Conservation (phyloP, 1,284 basidiomycete genomes). For the Mycosarcoma maydis region DNA sequence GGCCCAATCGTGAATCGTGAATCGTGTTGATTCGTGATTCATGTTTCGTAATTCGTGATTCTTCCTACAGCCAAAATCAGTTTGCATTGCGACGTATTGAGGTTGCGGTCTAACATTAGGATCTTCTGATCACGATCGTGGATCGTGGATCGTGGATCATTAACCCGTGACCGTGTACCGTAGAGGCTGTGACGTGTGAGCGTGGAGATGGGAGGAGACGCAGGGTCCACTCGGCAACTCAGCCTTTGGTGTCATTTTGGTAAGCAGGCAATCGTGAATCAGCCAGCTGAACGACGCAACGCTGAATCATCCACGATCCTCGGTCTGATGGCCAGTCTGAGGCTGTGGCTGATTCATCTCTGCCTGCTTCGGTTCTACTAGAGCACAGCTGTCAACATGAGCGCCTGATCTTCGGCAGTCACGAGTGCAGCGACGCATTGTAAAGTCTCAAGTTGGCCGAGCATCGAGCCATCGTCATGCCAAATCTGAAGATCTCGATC, state of each 20-base stretch:
- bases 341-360: slow-evolving; percentile 20
- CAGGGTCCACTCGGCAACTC: slow-evolving; percentile 1
- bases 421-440: background rate
- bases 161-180: no score
- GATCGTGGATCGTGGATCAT: no score
- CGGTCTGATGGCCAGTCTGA: background rate
- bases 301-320: slow-evolving; percentile 31
- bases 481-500: slow-evolving; percentile 3
- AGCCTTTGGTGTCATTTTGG: background rate
- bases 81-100: no score
- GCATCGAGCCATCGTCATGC: slow-evolving; percentile 5
- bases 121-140: no score
- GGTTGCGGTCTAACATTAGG: background rate
- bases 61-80: no score
- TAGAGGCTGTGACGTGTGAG: no score
- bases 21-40: no score
- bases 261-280: no score
- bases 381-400: no score
- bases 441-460: background rate
- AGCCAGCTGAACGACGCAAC: background rate
- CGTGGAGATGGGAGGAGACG: background rate
- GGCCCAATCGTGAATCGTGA: background rate
- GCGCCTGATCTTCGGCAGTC: no score
- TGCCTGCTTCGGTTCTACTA: no score
- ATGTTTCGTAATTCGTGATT: no score